A percentile compares a stretch with the other conserved stretches of the same genome.
phyloP scores from a whole-genome alignment of 1,284 basidiomycete species.

The Rhizoctonia solani region DNA sequence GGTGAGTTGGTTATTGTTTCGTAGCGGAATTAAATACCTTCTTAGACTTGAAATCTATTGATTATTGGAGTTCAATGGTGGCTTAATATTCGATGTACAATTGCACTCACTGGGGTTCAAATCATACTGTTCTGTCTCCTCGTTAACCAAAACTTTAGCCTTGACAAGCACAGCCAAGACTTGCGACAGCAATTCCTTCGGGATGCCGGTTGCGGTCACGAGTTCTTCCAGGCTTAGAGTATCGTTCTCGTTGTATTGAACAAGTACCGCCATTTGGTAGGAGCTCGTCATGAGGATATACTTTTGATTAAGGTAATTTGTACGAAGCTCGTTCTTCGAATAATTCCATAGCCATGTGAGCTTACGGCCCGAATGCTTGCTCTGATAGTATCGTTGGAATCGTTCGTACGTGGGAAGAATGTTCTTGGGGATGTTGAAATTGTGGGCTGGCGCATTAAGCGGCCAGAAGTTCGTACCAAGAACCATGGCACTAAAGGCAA shows the following conservation, averaged over 20 bases:
- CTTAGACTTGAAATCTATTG: constrained; percentile 90
- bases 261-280: constrained; percentile 92
- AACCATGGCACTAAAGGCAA: constrained; percentile 93
- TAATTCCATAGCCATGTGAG: constrained; percentile 98
- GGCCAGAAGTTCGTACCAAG: constrained; percentile 98
- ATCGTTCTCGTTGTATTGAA: constrained; percentile 93
- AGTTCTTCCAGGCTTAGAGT: constrained; percentile 83
- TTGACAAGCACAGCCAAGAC: constrained; percentile 85
- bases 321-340: constrained; percentile 93
- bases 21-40: constrained; percentile 53
- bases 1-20: background rate
- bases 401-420: constrained; percentile 87
- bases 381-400: constrained; percentile 92
- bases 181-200: constrained; percentile 82
- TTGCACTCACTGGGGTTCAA: constrained; percentile 80
- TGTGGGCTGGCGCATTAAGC: constrained; percentile 77
- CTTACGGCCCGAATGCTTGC: constrained; percentile 93
- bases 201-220: constrained; percentile 78
- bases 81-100: background rate
- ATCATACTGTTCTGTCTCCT: constrained; percentile 87
- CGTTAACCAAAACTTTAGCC: constrained; percentile 85
- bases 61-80: background rate
- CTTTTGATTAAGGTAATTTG: constrained; percentile 91
- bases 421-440: constrained; percentile 88
- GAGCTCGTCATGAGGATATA: constrained; percentile 95